Evolutionary conservation across 805 yeast genomes (phyloP).

Genomic region (Candida caryicola): DNA sequence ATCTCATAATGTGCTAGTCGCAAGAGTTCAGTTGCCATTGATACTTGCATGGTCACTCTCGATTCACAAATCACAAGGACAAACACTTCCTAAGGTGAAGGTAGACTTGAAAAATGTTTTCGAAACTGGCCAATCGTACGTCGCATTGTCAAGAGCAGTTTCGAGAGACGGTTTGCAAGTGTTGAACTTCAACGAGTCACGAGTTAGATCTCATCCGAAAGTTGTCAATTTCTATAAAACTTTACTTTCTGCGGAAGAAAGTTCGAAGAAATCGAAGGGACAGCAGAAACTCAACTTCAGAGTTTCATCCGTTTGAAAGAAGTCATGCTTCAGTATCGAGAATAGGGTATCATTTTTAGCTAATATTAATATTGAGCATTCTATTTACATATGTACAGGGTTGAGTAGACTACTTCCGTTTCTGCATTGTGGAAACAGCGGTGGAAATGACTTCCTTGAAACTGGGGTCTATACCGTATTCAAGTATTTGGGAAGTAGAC

Average conservation of each 20-base stretch:
- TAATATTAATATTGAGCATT: no score
- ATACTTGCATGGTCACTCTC: conserved; percentile 96
- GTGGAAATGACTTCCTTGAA: not conserved
- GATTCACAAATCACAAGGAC: conserved; percentile 95
- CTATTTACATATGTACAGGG: conserved; percentile 3
- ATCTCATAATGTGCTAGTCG: conserved; percentile 60
- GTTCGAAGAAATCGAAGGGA: conserved; percentile 11
- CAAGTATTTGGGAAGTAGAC: not conserved
- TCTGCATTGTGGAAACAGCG: no score
- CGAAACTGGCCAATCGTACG: conserved; percentile 95
- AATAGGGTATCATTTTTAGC: no score
- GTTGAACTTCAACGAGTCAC: conserved; percentile 59
- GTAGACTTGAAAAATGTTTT: conserved; percentile 77
- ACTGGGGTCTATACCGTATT: conserved; percentile 5
- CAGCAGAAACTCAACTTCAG: conserved; percentile 6
- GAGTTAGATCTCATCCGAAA: conserved; percentile 65
- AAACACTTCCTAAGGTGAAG: conserved; percentile 70
- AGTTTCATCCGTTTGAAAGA: no score
- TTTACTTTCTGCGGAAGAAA: conserved; percentile 39
- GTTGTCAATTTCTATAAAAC: conserved; percentile 69
- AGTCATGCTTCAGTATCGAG: no score
- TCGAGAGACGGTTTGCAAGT: conserved; percentile 82
- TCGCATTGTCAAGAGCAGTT: conserved; percentile 89
- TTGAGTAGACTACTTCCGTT: not conserved
- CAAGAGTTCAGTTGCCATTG: conserved; percentile 78